Percentiles rank a stretch among this genome's conserved stretches.
These are phyloP conservation scores for Sugiyamaella novakii DNA, from an alignment of 1,139 yeast genomes.

Conservation along the genomic window DNA sequence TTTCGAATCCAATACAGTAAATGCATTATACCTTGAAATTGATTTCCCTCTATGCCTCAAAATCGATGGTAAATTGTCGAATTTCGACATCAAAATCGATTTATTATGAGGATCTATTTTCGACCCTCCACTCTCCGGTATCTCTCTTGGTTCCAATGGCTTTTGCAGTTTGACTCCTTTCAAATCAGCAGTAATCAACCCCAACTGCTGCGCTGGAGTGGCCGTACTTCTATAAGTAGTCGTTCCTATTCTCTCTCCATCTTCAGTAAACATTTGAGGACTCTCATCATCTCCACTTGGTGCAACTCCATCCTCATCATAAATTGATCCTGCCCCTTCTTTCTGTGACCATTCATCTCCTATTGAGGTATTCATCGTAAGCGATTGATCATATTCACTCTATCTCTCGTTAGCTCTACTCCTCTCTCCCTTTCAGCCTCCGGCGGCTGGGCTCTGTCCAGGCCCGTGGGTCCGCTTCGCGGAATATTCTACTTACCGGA, in stretches of 20 bases:
- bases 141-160: conserved; percentile 48
- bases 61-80: conserved; percentile 69
- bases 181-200: conserved; percentile 18
- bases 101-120: conserved; percentile 40
- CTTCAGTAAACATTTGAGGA: conserved; percentile 1
- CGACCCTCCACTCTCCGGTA: conserved; percentile 40
- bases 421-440: too few relatives aligned
- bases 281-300: neutral
- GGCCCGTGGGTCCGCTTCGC: neutral
- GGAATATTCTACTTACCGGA: conserved; percentile 8
- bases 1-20: conserved; percentile 68
- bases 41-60: conserved; percentile 70
- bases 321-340: conserved; percentile 9
- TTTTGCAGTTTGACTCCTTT: conserved; percentile 38
- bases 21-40: conserved; percentile 69
- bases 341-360: conserved; percentile 24
- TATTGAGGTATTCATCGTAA: conserved; percentile 11
- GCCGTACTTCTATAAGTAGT: conserved; percentile 29
- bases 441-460: neutral
- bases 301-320: conserved; percentile 14
- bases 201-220: conserved; percentile 29
- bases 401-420: too few relatives aligned
- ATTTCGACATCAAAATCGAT: conserved; percentile 41
- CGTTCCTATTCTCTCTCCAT: conserved; percentile 8
- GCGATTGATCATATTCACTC: conserved; percentile 13